These are phyloP conservation scores for Penicillium goetzii DNA, from an alignment of 495 filamentous ascomycete species.

Conservation along the genomic window DNA sequence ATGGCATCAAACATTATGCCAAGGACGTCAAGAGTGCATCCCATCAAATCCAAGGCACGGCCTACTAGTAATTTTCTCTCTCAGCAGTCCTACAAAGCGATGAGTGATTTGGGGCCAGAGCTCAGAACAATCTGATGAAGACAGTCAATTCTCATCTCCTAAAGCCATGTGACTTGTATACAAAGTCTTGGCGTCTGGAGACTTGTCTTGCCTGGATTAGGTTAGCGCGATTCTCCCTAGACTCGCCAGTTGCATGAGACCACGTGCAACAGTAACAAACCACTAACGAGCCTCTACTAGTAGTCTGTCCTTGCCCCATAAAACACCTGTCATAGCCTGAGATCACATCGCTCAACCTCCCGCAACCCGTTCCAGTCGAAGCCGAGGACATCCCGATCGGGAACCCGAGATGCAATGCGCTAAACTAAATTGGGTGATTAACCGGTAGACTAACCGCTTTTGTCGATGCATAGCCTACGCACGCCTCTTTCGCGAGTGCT, in stretches of 20 bases:
- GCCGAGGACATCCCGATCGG: slow-evolving; percentile 5
- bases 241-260: neutral
- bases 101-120: too few relatives aligned
- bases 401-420: slow-evolving; percentile 1
- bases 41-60: too few relatives aligned
- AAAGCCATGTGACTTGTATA: neutral
- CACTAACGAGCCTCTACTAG: neutral
- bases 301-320: neutral
- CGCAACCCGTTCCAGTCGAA: neutral
- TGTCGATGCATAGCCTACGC: slow-evolving; percentile 9
- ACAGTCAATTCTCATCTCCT: neutral
- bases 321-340: neutral
- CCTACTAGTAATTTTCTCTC: too few relatives aligned
- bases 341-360: neutral
- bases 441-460: slow-evolving; percentile 10
- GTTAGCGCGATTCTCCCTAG: neutral
- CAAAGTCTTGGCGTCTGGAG: neutral
- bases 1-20: neutral
- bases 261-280: neutral
- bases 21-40: too few relatives aligned
- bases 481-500: neutral
- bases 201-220: neutral
- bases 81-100: too few relatives aligned
- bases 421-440: neutral
- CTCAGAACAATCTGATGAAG: too few relatives aligned